phyloP scores from a whole-genome alignment of 148 eudicot species.

The Chenopodium formosanum region DNA sequence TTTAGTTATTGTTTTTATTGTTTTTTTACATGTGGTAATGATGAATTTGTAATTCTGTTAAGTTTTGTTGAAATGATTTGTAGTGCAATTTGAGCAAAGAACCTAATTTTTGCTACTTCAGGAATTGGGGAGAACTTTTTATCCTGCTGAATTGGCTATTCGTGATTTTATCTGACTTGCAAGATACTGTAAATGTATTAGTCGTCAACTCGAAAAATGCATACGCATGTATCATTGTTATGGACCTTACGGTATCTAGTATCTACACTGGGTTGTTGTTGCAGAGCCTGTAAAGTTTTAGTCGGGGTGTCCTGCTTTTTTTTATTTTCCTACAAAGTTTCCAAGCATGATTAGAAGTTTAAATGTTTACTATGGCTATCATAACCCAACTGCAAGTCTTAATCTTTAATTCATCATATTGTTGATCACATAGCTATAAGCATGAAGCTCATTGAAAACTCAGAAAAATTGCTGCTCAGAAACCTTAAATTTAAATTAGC shows the following conservation, averaged over 20 bases:
- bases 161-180: too few species aligned
- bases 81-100: background rate
- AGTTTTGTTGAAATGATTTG: background rate
- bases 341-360: background rate
- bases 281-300: too few species aligned
- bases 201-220: background rate
- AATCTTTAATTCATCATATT: background rate
- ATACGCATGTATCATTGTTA: too few species aligned
- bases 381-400: background rate
- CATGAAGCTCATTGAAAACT: background rate
- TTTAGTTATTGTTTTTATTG: background rate
- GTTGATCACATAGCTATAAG: background rate
- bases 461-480: background rate
- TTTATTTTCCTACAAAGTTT: background rate
- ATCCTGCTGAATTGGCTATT: too few species aligned
- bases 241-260: background rate
- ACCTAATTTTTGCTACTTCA: background rate
- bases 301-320: background rate
- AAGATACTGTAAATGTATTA: background rate
- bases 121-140: background rate
- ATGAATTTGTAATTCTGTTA: background rate
- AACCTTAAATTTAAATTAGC: background rate
- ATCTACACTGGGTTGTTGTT: background rate
- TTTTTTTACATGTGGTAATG: background rate
- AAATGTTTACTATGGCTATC: too few species aligned